Evolutionary conservation across 345 rosid species (phyloP).

Genomic region (Triadica sebifera): DNA sequence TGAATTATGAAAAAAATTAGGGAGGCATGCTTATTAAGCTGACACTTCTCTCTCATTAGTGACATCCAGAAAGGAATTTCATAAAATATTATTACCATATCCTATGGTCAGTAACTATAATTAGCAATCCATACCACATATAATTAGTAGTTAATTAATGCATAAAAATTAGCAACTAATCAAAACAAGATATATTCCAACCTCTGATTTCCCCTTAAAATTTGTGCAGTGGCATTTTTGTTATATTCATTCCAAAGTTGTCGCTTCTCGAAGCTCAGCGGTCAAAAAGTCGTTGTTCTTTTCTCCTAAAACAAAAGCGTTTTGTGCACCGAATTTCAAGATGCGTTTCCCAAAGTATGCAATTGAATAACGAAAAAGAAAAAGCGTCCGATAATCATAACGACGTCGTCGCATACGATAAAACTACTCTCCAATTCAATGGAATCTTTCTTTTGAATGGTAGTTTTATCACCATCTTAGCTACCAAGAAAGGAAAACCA

Average conservation of each 20-base stretch:
- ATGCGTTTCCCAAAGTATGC: slow-evolving; percentile 30
- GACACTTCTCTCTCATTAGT: slow-evolving; percentile 37
- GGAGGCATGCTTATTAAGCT: slow-evolving; percentile 49
- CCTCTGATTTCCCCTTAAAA: background rate
- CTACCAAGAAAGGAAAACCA: too few species aligned
- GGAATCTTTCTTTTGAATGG: too few species aligned
- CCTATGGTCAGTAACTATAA: slow-evolving; percentile 9
- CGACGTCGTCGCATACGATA: too few species aligned
- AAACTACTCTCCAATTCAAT: too few species aligned
- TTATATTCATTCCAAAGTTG: background rate
- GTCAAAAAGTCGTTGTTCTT: slow-evolving; percentile 44
- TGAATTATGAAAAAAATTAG: background rate
- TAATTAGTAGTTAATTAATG: background rate
- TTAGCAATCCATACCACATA: too few species aligned
- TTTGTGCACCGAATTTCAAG: slow-evolving; percentile 28
- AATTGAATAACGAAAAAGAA: too few species aligned
- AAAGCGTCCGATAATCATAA: too few species aligned
- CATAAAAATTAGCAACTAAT: background rate
- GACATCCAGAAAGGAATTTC: slow-evolving; percentile 23
- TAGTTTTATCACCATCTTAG: too few species aligned
- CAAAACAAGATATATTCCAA: background rate
- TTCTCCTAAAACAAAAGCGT: slow-evolving; percentile 27
- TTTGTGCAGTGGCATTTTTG: slow-evolving; percentile 19
- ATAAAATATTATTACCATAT: background rate
- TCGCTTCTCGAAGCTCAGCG: slow-evolving; percentile 9